Evolutionary conservation across 768 basidiomycete species (phyloP).

Genomic region (Amanita jacksonii): DNA sequence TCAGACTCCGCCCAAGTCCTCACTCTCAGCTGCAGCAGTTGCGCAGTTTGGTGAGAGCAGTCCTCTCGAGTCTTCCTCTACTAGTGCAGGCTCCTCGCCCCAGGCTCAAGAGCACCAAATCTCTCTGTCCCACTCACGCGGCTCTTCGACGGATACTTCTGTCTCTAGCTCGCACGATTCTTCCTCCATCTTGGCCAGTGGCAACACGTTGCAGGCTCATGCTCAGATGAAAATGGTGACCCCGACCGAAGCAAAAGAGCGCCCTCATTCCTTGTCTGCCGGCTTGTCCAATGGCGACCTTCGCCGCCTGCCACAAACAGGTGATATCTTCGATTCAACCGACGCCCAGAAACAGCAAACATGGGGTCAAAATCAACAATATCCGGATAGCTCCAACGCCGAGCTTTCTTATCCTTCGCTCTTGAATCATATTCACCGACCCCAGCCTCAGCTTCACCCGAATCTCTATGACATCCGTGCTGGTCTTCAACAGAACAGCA

Average conservation of each 20-base stretch:
- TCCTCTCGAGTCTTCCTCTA: slow-evolving; percentile 64
- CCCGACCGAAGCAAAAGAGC: slow-evolving; percentile 55
- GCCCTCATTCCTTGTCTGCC: slow-evolving; percentile 77
- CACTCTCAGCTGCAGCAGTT: slow-evolving; percentile 42
- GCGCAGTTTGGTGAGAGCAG: slow-evolving; percentile 56
- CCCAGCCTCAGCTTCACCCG: slow-evolving; percentile 34
- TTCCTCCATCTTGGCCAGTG: too few relatives aligned
- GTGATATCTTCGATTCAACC: slow-evolving; percentile 35
- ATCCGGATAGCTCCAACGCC: slow-evolving; percentile 31
- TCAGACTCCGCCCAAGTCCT: slow-evolving; percentile 61
- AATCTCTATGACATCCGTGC: slow-evolving; percentile 44
- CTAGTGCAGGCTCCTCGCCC: slow-evolving; percentile 67
- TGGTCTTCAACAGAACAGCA: slow-evolving; percentile 26
- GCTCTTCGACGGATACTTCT: slow-evolving; percentile 73
- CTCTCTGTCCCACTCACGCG: slow-evolving; percentile 65
- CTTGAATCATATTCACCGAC: slow-evolving; percentile 42
- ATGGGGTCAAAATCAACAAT: slow-evolving; percentile 37
- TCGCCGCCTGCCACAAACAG: slow-evolving; percentile 64
- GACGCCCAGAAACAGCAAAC: slow-evolving; percentile 34
- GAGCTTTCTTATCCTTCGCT: slow-evolving; percentile 65
- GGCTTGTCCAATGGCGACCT: slow-evolving; percentile 67
- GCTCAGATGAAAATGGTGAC: slow-evolving; percentile 44
- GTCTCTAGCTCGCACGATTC: slow-evolving; percentile 52
- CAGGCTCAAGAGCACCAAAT: slow-evolving; percentile 59
- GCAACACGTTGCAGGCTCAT: slow-evolving; percentile 48